A percentile compares a stretch with the other conserved stretches of the same genome.
phyloP scores from a whole-genome alignment of 768 basidiomycete genomes.

The Termitomyces heimii region DNA sequence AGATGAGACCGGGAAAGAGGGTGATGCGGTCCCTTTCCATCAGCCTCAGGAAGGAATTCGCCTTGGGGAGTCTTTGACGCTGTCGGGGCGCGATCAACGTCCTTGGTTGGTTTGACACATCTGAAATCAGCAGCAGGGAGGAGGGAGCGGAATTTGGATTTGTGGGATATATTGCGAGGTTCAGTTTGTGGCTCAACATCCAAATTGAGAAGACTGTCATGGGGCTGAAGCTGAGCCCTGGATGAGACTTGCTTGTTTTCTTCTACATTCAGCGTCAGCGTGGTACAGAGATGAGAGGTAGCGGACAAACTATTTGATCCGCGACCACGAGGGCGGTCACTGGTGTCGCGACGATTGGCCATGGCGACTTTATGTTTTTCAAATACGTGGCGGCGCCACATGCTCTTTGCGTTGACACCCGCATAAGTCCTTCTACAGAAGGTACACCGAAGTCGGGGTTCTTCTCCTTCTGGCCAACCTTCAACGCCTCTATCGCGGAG shows the following conservation, averaged over 20 bases:
- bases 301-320: conserved; percentile 54
- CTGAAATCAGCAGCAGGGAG: conserved; percentile 19
- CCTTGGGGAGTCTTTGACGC: conserved; percentile 19
- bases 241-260: conserved; percentile 42
- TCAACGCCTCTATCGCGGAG: conserved; percentile 62
- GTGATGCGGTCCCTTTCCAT: conserved; percentile 14
- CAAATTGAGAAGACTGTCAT: conserved; percentile 38
- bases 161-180: conserved; percentile 28
- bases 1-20: conserved; percentile 13
- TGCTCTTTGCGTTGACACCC: conserved; percentile 85
- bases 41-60: conserved; percentile 16
- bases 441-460: conserved; percentile 75
- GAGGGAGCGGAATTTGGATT: conserved; percentile 39
- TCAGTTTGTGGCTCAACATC: conserved; percentile 34
- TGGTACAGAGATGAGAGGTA: background rate
- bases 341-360: conserved; percentile 75
- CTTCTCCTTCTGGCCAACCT: conserved; percentile 77
- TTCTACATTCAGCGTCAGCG: conserved; percentile 29
- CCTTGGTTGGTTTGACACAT: conserved; percentile 16
- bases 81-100: conserved; percentile 9
- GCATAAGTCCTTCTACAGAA: conserved; percentile 82
- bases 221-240: conserved; percentile 27
- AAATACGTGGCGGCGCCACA: conserved; percentile 86
- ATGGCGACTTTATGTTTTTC: conserved; percentile 90
- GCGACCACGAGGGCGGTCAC: conserved; percentile 58